phyloP scores from a whole-genome alignment of 139 green algal genomes.

The Raphidocelis subcapitata region DNA sequence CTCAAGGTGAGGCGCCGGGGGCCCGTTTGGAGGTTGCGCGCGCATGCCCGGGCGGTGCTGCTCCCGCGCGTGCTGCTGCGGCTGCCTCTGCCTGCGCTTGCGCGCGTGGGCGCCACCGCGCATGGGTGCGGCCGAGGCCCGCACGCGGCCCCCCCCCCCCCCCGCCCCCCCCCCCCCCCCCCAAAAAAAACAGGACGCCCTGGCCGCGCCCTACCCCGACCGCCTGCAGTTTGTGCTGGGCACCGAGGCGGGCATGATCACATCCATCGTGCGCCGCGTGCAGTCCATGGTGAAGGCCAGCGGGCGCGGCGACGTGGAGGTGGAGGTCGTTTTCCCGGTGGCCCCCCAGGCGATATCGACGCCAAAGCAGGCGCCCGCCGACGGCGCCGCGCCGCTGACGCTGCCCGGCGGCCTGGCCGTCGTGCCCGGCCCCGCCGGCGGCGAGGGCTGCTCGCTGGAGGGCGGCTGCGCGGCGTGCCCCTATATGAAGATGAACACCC shows the following conservation, averaged over 20 bases:
- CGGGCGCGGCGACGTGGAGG: conserved; percentile 68
- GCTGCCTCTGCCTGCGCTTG: too few relatives aligned
- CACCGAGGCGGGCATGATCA: conserved; percentile 98
- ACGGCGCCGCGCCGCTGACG: not conserved
- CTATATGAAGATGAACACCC: conserved; percentile 98
- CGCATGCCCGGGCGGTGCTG: too few relatives aligned
- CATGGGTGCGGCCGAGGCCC: too few relatives aligned
- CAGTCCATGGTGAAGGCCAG: conserved; percentile 59
- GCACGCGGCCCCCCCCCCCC: too few relatives aligned
- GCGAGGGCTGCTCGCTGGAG: conserved; percentile 91
- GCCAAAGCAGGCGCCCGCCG: conserved; percentile 27
- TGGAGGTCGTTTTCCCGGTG: conserved; percentile 98
- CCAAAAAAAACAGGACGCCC: conserved; percentile 29
- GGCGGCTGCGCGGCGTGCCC: conserved; percentile 96
- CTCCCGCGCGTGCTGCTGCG: too few relatives aligned
- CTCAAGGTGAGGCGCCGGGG: conserved; percentile 28
- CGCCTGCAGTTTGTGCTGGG: conserved; percentile 93
- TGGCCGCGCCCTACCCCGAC: conserved; percentile 63
- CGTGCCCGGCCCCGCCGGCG: conserved; percentile 65
- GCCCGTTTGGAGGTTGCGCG: too few relatives aligned
- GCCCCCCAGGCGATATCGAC: conserved; percentile 78
- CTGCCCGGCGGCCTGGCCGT: conserved; percentile 70
- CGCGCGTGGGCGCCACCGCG: too few relatives aligned
- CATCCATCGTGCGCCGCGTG: conserved; percentile 89
- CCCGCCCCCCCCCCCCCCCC: too few relatives aligned